phyloP scores from a whole-genome alignment of 805 yeast genomes.

The Metschnikowia lochheadii region DNA sequence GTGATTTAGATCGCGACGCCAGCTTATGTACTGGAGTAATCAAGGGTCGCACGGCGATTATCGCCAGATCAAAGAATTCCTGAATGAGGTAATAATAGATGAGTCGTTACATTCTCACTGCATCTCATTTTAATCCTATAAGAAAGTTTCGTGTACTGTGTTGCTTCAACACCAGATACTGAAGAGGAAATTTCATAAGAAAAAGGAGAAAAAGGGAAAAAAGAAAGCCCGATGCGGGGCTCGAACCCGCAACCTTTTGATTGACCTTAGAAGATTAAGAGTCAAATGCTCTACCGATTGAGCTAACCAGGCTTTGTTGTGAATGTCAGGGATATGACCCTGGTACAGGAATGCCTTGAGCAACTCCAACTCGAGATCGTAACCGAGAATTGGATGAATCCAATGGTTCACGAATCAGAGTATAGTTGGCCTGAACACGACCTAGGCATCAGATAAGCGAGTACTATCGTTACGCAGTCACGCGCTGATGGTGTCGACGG shows the following conservation, averaged over 20 bases:
- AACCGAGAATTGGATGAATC: too few species aligned
- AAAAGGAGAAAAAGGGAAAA: constrained; percentile 9
- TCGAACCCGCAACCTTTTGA: constrained; percentile 35
- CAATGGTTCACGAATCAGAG: too few species aligned
- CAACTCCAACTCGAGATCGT: too few species aligned
- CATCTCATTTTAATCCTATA: too few species aligned
- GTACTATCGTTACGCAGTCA: too few species aligned
- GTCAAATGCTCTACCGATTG: constrained; percentile 35
- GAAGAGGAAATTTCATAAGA: neutral
- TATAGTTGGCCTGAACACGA: too few species aligned
- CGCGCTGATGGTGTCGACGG: too few species aligned
- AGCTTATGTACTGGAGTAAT: neutral
- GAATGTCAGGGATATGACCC: too few species aligned
- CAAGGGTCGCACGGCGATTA: neutral
- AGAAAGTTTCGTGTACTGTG: neutral
- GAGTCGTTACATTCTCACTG: too few species aligned
- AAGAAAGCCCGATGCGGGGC: constrained; percentile 30
- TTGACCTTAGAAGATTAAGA: constrained; percentile 25
- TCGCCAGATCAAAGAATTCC: neutral
- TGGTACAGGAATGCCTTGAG: too few species aligned
- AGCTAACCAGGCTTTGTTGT: constrained; percentile 26
- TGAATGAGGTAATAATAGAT: too few species aligned
- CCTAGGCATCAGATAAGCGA: too few species aligned
- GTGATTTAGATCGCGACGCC: neutral
- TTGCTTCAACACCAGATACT: neutral